A percentile compares a stretch with the other conserved stretches of the same genome.
Evolutionary conservation across 108 stramenopile genomes (phyloP).

Genomic region (Cyclostephanos invisitatus): DNA sequence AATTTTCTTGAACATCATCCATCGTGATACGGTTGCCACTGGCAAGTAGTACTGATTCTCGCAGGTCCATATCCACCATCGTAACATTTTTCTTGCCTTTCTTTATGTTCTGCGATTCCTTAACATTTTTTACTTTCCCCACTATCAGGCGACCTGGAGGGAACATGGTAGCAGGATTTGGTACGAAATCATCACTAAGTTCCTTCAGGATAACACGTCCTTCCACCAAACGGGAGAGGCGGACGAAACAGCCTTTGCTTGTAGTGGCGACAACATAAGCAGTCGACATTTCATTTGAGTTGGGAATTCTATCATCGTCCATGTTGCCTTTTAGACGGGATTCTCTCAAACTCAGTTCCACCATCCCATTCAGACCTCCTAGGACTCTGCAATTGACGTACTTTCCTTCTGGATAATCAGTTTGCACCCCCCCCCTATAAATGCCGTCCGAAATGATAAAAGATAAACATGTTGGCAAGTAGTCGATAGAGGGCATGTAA

Average conservation of each 20-base stretch:
- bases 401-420: conserved; percentile 57
- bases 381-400: conserved; percentile 77
- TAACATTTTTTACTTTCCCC: conserved; percentile 78
- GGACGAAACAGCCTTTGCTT: conserved; percentile 93
- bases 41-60: conserved; percentile 73
- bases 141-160: conserved; percentile 90
- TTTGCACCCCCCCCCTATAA: conserved; percentile 12
- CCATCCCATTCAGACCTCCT: conserved; percentile 32
- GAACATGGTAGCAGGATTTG: conserved; percentile 75
- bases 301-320: conserved; percentile 76
- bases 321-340: conserved; percentile 71
- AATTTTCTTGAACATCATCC: conserved; percentile 73
- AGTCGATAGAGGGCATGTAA: conserved; percentile 50
- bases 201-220: conserved; percentile 90
- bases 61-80: conserved; percentile 77
- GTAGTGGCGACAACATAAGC: conserved; percentile 87
- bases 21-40: conserved; percentile 61
- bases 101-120: conserved; percentile 31
- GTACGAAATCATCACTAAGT: conserved; percentile 86
- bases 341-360: conserved; percentile 77
- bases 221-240: conserved; percentile 74
- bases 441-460: conserved; percentile 18
- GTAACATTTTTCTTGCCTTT: conserved; percentile 14
- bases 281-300: conserved; percentile 68
- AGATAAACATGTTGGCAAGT: conserved; percentile 32